A percentile compares a stretch with the other conserved stretches of the same genome.
These are phyloP conservation scores for Nyctanthes arbortristis DNA, from an alignment of 257 asterid species.

Conservation along the genomic window DNA sequence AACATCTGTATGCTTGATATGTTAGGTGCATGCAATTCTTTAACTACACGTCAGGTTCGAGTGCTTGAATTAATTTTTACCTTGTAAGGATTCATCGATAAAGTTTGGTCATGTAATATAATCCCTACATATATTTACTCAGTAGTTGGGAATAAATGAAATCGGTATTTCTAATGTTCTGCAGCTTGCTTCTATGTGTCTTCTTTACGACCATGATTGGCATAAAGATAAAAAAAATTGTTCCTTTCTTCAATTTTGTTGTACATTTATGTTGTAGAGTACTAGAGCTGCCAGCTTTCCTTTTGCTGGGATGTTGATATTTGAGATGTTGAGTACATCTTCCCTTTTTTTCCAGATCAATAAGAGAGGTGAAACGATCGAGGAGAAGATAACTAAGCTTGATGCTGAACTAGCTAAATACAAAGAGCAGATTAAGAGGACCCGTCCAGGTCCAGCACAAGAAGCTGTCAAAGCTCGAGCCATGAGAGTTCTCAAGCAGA, in stretches of 20 bases:
- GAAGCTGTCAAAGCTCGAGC: slow-evolving; percentile 98
- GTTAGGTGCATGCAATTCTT: neutral
- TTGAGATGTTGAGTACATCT: slow-evolving; percentile 15
- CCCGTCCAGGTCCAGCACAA: slow-evolving; percentile 96
- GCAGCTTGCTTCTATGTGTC: neutral
- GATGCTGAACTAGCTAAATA: slow-evolving; percentile 76
- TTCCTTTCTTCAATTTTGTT: neutral
- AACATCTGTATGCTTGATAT: neutral
- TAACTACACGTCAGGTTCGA: neutral
- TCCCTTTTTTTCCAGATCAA: slow-evolving; percentile 51
- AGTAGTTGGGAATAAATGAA: neutral
- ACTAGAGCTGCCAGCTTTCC: neutral
- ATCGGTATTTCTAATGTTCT: neutral
- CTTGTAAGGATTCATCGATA: neutral
- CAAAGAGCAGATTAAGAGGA: slow-evolving; percentile 87
- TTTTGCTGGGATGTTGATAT: neutral
- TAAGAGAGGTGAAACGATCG: slow-evolving; percentile 88
- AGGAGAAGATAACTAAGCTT: slow-evolving; percentile 81
- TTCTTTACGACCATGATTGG: neutral
- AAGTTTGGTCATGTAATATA: too few relatives aligned
- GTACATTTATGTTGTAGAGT: neutral
- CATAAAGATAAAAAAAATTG: neutral
- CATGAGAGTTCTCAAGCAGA: slow-evolving; percentile 95
- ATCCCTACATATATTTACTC: neutral
- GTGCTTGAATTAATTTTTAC: neutral